Evolutionary conservation across 2,329 filamentous ascomycete species (phyloP), one percentile per base, ranked within the genome.

Genomic region (Fusarium robinianum): DNA sequence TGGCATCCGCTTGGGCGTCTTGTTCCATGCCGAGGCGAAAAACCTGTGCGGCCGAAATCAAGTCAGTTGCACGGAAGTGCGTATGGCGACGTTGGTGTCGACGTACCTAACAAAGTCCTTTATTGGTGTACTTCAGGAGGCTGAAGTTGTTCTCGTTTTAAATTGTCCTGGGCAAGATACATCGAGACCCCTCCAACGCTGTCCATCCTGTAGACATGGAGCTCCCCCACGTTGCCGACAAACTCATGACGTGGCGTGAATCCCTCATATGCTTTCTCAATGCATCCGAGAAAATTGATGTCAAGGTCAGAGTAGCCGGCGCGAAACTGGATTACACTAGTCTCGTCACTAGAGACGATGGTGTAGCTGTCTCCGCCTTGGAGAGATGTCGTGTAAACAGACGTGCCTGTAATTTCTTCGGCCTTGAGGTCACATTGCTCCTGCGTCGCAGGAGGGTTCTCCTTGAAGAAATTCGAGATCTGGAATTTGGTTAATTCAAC

Each of bases 11-110:
- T 25, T 18, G 12, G 40, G 45, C 36, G 31, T 41, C 26, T 47
- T 38, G 24, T 41, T 32, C 36, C 38, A 55, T 21, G 41, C 50
- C 21, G 41, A 43, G 17, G 44, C 49, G 27, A 52, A 52, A 29
- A 55, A 52, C 35, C 49, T 51, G 34, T 25, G 22, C 33, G 14
- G 24, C 11, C 18, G 26, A 37, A n/a, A 14, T 19, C 19, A 26
- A 15, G n/a, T 34, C 19, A 30, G 26, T 8, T 12, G 18, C 17
- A 25, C 17, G 33, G 12, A 27, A 10, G 27, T 15, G 27, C 12
- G 27, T 31, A 14, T n/a, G n/a, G n/a, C n/a, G n/a, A n/a, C n/a
- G n/a, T n/a, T 37, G 17, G 34, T 19, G 27, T 29, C 16, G 23
- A 37, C 38, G 26, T 21, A 27, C 42, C 34, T 40, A 23, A 34